These are phyloP conservation scores for Eutrema salsugineum DNA, from an alignment of 441 rosid species.

Conservation along the genomic window DNA sequence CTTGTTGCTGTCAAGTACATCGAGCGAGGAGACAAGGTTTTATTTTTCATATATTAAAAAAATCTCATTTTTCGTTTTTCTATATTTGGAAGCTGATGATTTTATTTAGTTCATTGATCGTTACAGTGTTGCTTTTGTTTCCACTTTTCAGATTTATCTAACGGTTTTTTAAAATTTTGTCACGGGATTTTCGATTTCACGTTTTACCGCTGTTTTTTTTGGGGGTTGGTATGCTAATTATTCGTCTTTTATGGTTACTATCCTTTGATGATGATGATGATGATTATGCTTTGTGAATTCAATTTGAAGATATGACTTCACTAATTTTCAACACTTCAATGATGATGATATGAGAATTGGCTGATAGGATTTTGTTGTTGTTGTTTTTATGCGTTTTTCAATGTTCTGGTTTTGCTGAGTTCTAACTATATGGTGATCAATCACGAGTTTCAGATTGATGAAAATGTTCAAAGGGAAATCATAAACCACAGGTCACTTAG, in stretches of 20 bases:
- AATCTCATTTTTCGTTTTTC: not conserved
- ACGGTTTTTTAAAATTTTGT: not conserved
- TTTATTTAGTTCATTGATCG: not conserved
- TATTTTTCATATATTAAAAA: not conserved
- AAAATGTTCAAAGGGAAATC: constrained; percentile 64
- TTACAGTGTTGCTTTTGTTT: not conserved
- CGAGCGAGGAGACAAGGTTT: constrained; percentile 70
- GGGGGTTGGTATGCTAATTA: not conserved
- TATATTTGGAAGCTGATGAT: constrained; percentile 15
- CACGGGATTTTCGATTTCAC: not conserved
- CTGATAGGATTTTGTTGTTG: not conserved
- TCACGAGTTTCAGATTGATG: constrained; percentile 57
- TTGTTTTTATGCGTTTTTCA: not conserved
- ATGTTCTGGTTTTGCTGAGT: not conserved
- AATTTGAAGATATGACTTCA: not conserved
- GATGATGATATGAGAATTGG: not conserved
- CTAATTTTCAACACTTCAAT: not conserved
- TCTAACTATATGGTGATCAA: not conserved
- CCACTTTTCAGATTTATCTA: not conserved
- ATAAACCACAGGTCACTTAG: constrained; percentile 63
- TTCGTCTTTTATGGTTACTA: not conserved
- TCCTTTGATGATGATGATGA: not conserved
- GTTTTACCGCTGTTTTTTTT: not conserved
- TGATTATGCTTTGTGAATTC: not conserved
- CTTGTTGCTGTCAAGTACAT: constrained; percentile 74